phyloP scores from a whole-genome alignment of 352 stramenopile species.

The Pythium oligandrum region DNA sequence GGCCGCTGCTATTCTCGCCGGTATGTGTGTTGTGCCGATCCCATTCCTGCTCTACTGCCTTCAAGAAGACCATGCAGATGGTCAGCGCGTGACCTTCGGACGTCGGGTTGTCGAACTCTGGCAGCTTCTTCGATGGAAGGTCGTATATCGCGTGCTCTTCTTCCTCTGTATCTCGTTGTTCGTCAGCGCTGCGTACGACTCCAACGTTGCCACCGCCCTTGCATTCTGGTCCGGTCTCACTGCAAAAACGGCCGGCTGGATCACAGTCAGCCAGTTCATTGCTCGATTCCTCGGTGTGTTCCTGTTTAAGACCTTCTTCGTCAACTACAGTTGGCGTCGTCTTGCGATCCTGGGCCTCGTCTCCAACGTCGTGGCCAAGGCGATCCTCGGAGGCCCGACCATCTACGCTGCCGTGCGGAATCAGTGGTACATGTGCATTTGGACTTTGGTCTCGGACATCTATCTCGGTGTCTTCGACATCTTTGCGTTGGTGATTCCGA shows the following conservation, averaged over 20 bases:
- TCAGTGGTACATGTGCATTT: conserved; percentile 41
- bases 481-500: conserved; percentile 34
- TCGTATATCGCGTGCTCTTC: conserved; percentile 20
- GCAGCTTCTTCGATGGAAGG: conserved; percentile 18
- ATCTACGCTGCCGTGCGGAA: conserved; percentile 31
- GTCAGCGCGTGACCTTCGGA: background rate
- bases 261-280: conserved; percentile 3
- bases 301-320: conserved; percentile 7
- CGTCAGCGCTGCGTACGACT: conserved; percentile 17
- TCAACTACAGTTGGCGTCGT: conserved; percentile 12
- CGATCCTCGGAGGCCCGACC: conserved; percentile 6
- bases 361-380: conserved; percentile 6
- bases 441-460: conserved; percentile 26
- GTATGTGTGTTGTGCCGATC: conserved; percentile 19
- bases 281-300: conserved; percentile 3
- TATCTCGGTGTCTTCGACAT: conserved; percentile 38
- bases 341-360: conserved; percentile 8
- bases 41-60: conserved; percentile 31
- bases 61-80: conserved; percentile 3
- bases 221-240: conserved; percentile 12
- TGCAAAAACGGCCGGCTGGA: background rate
- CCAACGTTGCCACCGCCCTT: conserved; percentile 13
- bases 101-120: conserved; percentile 7
- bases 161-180: conserved; percentile 12
- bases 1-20: conserved; percentile 14